These are phyloP conservation scores for Colletotrichum nymphaeae DNA, from an alignment of 2,329 filamentous ascomycete genomes.

Conservation along the genomic window DNA sequence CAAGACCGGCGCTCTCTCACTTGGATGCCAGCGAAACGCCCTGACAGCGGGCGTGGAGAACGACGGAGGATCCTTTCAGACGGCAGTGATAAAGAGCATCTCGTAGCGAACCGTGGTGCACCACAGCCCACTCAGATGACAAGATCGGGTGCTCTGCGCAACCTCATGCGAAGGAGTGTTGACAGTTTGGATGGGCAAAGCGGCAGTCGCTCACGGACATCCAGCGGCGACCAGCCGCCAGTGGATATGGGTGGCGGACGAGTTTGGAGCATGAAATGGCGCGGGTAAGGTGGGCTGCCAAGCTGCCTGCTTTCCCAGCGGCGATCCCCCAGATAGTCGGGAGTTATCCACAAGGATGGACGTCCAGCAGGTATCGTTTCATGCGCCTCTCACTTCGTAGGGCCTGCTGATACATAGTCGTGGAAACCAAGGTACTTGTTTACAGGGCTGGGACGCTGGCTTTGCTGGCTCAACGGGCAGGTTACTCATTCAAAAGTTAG, in stretches of 20 bases:
- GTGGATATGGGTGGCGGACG: background rate
- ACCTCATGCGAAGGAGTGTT: slow-evolving; percentile 13
- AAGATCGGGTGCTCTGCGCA: slow-evolving; percentile 12
- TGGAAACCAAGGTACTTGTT: background rate
- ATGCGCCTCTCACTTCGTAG: slow-evolving; percentile 1
- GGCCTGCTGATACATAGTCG: background rate
- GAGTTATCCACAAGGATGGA: slow-evolving; percentile 4
- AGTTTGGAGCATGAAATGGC: background rate
- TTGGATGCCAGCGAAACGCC: slow-evolving; percentile 1
- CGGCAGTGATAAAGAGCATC: slow-evolving; percentile 17
- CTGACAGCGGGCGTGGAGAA: slow-evolving; percentile 24
- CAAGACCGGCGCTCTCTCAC: background rate
- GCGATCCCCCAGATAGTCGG: slow-evolving; percentile 4
- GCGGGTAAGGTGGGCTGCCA: background rate
- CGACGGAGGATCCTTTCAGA: slow-evolving; percentile 18
- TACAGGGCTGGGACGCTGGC: background rate
- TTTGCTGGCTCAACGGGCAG: background rate
- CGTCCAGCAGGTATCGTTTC: slow-evolving; percentile 20
- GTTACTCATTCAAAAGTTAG: background rate
- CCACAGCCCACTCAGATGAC: slow-evolving; percentile 26
- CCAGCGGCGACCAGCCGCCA: background rate
- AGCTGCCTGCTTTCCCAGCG: background rate
- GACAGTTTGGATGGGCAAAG: slow-evolving; percentile 21
- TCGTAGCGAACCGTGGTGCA: slow-evolving; percentile 21
- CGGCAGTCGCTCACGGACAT: background rate